Conservation (phyloP, 2,329 filamentous ascomycete genomes). For the Diaporthe vexans region DNA sequence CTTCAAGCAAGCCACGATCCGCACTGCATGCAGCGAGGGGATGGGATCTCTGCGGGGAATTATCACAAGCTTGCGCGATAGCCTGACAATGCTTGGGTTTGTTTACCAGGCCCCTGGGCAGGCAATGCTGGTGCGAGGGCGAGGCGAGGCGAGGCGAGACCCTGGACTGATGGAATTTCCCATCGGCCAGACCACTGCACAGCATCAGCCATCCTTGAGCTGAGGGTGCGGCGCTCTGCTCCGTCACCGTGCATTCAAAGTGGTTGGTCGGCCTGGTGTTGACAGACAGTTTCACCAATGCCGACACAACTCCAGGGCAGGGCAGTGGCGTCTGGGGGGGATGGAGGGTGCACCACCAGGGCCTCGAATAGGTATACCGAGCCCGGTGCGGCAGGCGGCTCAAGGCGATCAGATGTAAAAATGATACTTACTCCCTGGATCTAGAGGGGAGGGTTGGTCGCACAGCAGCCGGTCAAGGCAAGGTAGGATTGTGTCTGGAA, state of each 20-base stretch:
- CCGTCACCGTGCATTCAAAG: slow-evolving; percentile 24
- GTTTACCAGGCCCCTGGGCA: not conserved
- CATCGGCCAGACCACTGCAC: too few relatives aligned
- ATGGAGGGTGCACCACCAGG: not conserved
- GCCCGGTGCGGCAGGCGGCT: slow-evolving; percentile 12
- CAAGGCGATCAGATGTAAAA: slow-evolving; percentile 28
- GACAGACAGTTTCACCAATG: slow-evolving; percentile 20
- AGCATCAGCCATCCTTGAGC: not conserved
- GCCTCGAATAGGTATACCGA: slow-evolving; percentile 17
- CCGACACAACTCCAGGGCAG: not conserved
- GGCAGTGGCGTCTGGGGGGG: slow-evolving; percentile 1
- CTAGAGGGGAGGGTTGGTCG: slow-evolving; percentile 27
- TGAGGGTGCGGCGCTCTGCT: not conserved
- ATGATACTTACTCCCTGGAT: too few relatives aligned
- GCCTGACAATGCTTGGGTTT: not conserved
- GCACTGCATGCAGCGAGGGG: slow-evolving; percentile 10
- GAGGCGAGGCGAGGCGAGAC: not conserved
- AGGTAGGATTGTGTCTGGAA: slow-evolving; percentile 1
- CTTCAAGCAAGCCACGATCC: slow-evolving; percentile 9
- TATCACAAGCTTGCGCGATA: slow-evolving; percentile 13
- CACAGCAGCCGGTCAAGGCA: slow-evolving; percentile 36
- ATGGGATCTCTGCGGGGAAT: slow-evolving; percentile 19
- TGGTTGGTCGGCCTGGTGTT: not conserved
- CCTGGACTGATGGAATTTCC: not conserved
- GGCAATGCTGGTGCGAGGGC: not conserved